Evolutionary conservation across 768 basidiomycete species (phyloP), one percentile per base, ranked within the genome.

Genomic region (Amylocystis lapponica): DNA sequence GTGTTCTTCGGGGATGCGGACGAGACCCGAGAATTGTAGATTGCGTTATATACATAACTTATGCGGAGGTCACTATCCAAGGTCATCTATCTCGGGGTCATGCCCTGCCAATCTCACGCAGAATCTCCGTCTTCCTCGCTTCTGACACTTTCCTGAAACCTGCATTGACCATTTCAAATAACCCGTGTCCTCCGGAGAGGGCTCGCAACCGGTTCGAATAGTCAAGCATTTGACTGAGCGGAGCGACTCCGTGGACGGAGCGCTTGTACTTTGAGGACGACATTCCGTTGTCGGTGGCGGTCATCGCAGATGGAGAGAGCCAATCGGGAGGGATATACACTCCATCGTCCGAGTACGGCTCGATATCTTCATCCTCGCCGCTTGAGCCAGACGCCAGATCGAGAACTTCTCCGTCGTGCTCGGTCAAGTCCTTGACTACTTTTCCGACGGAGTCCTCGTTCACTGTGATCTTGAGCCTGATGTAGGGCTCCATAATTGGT

Each of bases 1-100:
- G 73, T 80, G 30, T 76, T 89, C 31, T 85, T 87, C 49, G 87
- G 83, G 10, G 88, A 92, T 61, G 89, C 88, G 26, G 88, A 91
- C 54, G 87, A 91, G 65, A 65, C 67, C 23, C 74, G 70, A 57
- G 82, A 83, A 52, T 57, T 84, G 47, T 78, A 40, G 56, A n/a
- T n/a, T n/a, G n/a, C 17, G 26, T 31, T 32, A 32, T 30, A 22
- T 22, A 21, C 13, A 37, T 43, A 58, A 66, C 14, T 34, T 33
- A 27, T 22, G 13, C 16, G 13, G 22, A 10, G 31, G 36, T 27
- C 17, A 49, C 41, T 34, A 27, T 39, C 16, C 13, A 32, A 31
- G 34, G 27, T 20, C 19, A 39, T 31, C 12, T 7, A 14, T 10
- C 12, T n/a, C 13, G 9, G 14, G 3, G 25, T 41, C 30, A 43